phyloP scores from a whole-genome alignment of 2,329 filamentous ascomycete species.

The Hymenoscyphus fructigenus region DNA sequence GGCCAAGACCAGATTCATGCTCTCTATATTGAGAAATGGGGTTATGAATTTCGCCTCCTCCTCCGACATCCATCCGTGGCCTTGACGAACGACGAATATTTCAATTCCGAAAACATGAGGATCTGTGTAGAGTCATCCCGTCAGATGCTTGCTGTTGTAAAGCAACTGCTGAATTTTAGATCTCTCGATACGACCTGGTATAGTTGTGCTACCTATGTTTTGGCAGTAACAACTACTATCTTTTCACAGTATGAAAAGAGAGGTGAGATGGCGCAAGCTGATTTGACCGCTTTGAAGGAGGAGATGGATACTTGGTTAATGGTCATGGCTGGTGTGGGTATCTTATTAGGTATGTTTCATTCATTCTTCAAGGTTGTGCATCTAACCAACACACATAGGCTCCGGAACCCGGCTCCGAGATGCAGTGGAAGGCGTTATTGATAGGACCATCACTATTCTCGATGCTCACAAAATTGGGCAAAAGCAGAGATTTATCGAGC shows the following conservation, averaged over 20 bases:
- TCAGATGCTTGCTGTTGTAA: conserved; percentile 61
- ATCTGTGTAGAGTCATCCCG: conserved; percentile 66
- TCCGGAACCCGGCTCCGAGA: conserved; percentile 48
- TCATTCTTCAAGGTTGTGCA: not conserved
- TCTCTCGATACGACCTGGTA: conserved; percentile 79
- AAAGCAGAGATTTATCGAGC: not conserved
- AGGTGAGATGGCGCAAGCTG: conserved; percentile 55
- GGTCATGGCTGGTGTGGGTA: conserved; percentile 65
- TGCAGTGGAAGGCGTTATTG: conserved; percentile 49
- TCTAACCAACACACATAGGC: conserved; percentile 35
- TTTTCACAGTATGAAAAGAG: conserved; percentile 69
- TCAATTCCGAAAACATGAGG: conserved; percentile 61
- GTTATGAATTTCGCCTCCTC: conserved; percentile 58
- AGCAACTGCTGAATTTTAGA: conserved; percentile 60
- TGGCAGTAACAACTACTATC: conserved; percentile 70
- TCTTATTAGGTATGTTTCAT: conserved; percentile 59
- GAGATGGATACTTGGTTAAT: conserved; percentile 71
- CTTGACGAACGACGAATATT: conserved; percentile 51
- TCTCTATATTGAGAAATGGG: conserved; percentile 53
- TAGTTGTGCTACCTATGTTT: conserved; percentile 68
- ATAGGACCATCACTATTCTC: conserved; percentile 48
- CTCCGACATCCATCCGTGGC: conserved; percentile 62
- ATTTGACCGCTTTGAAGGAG: conserved; percentile 58
- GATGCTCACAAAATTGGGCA: conserved; percentile 25
- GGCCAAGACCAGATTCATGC: conserved; percentile 50